A percentile compares a stretch with the other conserved stretches of the same genome.
Evolutionary conservation across 306 rosid genomes (phyloP).

Genomic region (Hippophae rhamnoides): DNA sequence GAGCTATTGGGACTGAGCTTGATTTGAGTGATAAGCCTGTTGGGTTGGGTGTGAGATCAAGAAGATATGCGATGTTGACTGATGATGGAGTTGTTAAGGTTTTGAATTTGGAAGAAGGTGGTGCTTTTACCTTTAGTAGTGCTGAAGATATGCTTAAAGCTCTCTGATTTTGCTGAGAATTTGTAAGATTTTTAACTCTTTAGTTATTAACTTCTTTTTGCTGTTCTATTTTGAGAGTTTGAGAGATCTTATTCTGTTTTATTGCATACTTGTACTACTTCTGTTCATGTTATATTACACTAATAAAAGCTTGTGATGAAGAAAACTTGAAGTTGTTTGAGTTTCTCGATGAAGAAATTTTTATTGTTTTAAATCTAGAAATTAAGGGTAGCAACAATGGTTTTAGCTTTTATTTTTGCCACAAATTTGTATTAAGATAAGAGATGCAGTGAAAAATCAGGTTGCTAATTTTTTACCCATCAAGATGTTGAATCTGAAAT

Average conservation of each 20-base stretch:
- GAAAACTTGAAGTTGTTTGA: background rate
- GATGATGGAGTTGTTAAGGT: slow-evolving; percentile 87
- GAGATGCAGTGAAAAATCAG: too few species aligned
- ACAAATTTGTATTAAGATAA: too few species aligned
- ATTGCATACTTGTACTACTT: background rate
- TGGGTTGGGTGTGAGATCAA: slow-evolving; percentile 82
- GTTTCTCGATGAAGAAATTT: background rate
- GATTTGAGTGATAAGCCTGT: slow-evolving; percentile 90
- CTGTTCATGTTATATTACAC: background rate
- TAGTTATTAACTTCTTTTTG: background rate
- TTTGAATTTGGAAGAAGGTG: slow-evolving; percentile 97
- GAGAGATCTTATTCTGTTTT: background rate
- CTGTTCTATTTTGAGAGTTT: background rate
- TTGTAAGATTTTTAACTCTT: background rate
- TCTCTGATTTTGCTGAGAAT: slow-evolving; percentile 26
- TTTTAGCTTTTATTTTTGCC: too few species aligned
- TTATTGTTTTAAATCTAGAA: background rate
- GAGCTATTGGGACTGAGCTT: slow-evolving; percentile 68
- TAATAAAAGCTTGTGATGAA: too few species aligned
- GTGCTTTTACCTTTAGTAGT: slow-evolving; percentile 78
- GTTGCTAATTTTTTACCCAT: too few species aligned
- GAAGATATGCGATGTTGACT: slow-evolving; percentile 75
- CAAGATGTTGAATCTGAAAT: too few species aligned
- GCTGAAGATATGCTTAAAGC: slow-evolving; percentile 72
- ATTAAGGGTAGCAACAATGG: too few species aligned